Percentiles rank a stretch among this genome's conserved stretches.
phyloP scores from a whole-genome alignment of 2,329 filamentous ascomycete genomes.

The Cordyceps fumosorosea region DNA sequence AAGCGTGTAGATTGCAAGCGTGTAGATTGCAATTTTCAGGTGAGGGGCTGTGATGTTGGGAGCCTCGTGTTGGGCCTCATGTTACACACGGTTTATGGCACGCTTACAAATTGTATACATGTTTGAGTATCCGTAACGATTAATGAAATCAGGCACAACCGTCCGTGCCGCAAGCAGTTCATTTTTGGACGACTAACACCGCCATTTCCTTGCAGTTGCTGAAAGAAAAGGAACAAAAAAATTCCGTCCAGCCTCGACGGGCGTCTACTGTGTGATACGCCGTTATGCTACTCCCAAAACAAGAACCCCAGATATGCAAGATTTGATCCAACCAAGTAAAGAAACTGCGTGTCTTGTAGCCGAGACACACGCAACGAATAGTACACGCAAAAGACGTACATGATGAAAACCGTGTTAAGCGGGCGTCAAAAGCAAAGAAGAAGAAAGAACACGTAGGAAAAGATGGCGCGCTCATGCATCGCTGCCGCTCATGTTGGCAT shows the following conservation, averaged over 20 bases:
- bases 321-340: neutral
- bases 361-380: neutral
- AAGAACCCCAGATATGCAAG: slow-evolving; percentile 3
- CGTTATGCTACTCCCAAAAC: neutral
- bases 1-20: too few species aligned
- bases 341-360: neutral
- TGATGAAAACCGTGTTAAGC: neutral
- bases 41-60: neutral
- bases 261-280: slow-evolving; percentile 12
- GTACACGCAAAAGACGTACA: neutral
- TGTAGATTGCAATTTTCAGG: too few species aligned
- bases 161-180: neutral
- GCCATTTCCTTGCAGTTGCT: neutral
- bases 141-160: neutral
- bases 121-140: neutral
- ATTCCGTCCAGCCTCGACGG: neutral
- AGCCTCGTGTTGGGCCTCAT: too few species aligned
- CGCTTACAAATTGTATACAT: neutral
- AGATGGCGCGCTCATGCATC: slow-evolving; percentile 14
- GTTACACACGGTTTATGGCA: too few species aligned
- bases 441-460: neutral
- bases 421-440: neutral
- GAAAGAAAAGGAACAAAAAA: neutral
- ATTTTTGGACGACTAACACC: neutral
- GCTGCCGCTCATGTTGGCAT: slow-evolving; percentile 28